Percentiles rank a stretch among this genome's conserved stretches.
Evolutionary conservation across 257 asterid genomes (phyloP).

Genomic region (Solanum lignicaule): DNA sequence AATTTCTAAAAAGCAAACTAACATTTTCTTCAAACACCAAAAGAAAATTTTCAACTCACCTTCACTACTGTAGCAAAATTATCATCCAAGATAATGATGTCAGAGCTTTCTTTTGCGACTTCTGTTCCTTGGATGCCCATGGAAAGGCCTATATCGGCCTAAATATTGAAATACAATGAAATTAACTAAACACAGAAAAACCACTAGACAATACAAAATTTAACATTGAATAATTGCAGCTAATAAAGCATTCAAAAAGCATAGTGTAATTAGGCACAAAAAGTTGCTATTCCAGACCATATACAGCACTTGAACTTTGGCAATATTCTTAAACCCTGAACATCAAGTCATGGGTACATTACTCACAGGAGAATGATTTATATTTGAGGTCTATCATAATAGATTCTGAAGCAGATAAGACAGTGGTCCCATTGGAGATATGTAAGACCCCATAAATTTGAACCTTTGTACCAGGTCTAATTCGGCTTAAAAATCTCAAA

Average conservation of each 20-base stretch:
- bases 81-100: constrained; percentile 86
- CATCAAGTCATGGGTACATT: not conserved
- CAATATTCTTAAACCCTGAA: not conserved
- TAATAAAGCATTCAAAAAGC: not conserved
- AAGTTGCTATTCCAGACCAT: not conserved
- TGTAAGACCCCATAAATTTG: not conserved
- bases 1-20: not conserved
- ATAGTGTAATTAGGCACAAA: not conserved
- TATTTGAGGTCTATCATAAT: not conserved
- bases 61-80: constrained; percentile 90
- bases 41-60: constrained; percentile 27
- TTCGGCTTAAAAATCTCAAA: not conserved
- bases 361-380: not conserved
- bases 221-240: not conserved
- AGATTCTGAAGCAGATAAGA: not conserved
- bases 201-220: not conserved
- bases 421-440: not conserved
- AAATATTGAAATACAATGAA: constrained; percentile 5
- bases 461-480: not conserved
- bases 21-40: not conserved
- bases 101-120: constrained; percentile 98
- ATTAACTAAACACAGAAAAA: not conserved
- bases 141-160: constrained; percentile 97
- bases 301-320: not conserved
- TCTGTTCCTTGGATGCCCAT: constrained; percentile 99